These are phyloP conservation scores for Yarrowia bubula DNA, from an alignment of 805 yeast genomes.

Conservation along the genomic window DNA sequence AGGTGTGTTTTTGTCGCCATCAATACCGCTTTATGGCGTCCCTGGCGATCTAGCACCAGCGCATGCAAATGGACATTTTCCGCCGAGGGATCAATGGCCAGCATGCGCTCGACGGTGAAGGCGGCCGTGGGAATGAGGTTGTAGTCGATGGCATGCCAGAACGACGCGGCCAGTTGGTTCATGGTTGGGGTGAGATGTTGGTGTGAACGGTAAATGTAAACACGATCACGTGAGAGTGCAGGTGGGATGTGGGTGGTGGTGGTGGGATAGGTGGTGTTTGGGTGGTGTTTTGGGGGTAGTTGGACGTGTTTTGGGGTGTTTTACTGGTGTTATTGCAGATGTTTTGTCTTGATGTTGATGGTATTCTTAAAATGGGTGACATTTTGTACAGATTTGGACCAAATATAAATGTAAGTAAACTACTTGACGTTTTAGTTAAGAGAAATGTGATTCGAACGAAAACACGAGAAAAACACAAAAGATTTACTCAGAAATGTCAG, in stretches of 20 bases:
- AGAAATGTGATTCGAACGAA: too few relatives aligned
- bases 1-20: slow-evolving; percentile 49
- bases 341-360: too few relatives aligned
- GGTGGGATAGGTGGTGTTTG: too few relatives aligned
- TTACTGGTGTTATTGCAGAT: too few relatives aligned
- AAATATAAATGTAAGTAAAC: too few relatives aligned
- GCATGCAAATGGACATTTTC: slow-evolving; percentile 67
- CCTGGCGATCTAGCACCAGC: slow-evolving; percentile 57
- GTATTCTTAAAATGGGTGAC: too few relatives aligned
- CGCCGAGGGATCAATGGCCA: slow-evolving; percentile 58
- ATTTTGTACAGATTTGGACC: too few relatives aligned
- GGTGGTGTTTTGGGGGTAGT: too few relatives aligned
- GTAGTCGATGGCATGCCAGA: slow-evolving; percentile 70
- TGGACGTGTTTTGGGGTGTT: too few relatives aligned
- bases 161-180: slow-evolving; percentile 25
- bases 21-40: slow-evolving; percentile 58
- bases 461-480: too few relatives aligned
- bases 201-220: slow-evolving; percentile 10
- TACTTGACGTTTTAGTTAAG: too few relatives aligned
- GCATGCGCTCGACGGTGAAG: slow-evolving; percentile 77
- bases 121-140: slow-evolving; percentile 74
- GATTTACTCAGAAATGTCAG: too few relatives aligned
- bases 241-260: background rate
- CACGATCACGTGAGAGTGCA: slow-evolving; percentile 18
- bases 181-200: background rate